Evolutionary conservation across 208 protist species (phyloP), one percentile per base, ranked within the genome.

Genomic region (Naegleria gruberi): DNA sequence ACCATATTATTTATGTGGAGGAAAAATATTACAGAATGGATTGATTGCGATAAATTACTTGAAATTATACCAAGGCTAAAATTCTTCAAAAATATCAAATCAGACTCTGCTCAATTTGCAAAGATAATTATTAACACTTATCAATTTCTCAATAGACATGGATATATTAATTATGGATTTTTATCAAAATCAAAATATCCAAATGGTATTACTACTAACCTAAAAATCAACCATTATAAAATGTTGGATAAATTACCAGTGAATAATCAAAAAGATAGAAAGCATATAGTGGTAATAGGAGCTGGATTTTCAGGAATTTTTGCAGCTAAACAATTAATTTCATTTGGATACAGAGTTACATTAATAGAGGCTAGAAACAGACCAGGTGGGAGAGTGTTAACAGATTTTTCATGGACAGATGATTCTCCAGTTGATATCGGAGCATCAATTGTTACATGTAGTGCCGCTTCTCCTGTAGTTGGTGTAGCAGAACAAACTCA

Each of bases 261-360:
- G 15, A 10, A 3, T 1, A 19, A 65, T 65, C 3, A 42, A 17
- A 46, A 55, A 30, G 12, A 55, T 23, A 12, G 37, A 15, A 47
- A 55, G 41, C 0, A 87, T 1, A 40, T 90, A 19, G 46, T 77
- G 0, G 37, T 90, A 47, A 51, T 90, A 4, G 87, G 87, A 19
- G 87, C 46, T 26, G 87, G 87, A 40, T 42, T 77, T 1, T 46
- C 74, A 37, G 87, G 87, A 55, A 51, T 90, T 15, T 57, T 85
- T 1, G 87, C 87, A 8, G 55, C 34, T 44, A 34, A 65, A n/a
- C 19, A 86, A 85, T 57, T 90, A 42, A 3, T 37, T 40, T 44
- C 26, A 12, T 51, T 90, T 40, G 88, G 88, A 85, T 83, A 55
- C 82, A 23, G 82, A 43, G 88, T 90, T 23, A 90, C n/a, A 23